Evolutionary conservation across 352 stramenopile genomes (phyloP).

Genomic region (Globisporangium splendens): DNA sequence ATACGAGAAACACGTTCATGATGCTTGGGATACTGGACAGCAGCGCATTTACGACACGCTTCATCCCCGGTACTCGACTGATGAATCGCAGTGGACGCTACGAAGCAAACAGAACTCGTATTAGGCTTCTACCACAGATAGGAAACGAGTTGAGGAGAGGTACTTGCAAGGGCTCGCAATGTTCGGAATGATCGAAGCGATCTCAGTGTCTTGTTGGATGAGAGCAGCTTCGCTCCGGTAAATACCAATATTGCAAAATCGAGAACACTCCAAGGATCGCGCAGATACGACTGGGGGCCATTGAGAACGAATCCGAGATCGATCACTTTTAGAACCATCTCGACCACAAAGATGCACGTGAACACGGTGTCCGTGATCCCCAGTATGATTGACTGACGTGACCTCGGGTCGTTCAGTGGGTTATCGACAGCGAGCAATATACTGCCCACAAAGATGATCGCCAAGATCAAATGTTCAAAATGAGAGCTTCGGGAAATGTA

Average conservation of each 20-base stretch:
- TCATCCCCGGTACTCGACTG: conserved; percentile 55
- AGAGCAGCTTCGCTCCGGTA: conserved; percentile 39
- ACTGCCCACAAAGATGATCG: conserved; percentile 62
- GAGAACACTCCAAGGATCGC: conserved; percentile 72
- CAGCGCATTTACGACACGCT: conserved; percentile 75
- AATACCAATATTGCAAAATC: conserved; percentile 65
- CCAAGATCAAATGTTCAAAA: conserved; percentile 65
- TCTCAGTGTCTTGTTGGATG: conserved; percentile 34
- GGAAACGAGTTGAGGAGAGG: not conserved
- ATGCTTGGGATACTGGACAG: conserved; percentile 71
- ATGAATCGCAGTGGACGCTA: conserved; percentile 65
- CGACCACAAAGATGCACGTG: conserved; percentile 53
- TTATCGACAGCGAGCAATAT: conserved; percentile 63
- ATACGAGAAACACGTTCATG: conserved; percentile 78
- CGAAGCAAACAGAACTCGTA: not conserved
- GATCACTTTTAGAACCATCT: conserved; percentile 79
- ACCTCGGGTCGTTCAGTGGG: conserved; percentile 46
- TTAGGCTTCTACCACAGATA: not conserved
- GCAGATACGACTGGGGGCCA: conserved; percentile 53
- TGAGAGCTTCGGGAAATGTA: conserved; percentile 25
- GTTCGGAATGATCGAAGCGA: conserved; percentile 62
- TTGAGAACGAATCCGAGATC: conserved; percentile 58
- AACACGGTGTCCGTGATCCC: conserved; percentile 45
- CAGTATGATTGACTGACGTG: conserved; percentile 22
- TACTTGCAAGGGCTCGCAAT: conserved; percentile 54